Evolutionary conservation across 768 basidiomycete species (phyloP).

Genomic region (Lentinula aciculospora): DNA sequence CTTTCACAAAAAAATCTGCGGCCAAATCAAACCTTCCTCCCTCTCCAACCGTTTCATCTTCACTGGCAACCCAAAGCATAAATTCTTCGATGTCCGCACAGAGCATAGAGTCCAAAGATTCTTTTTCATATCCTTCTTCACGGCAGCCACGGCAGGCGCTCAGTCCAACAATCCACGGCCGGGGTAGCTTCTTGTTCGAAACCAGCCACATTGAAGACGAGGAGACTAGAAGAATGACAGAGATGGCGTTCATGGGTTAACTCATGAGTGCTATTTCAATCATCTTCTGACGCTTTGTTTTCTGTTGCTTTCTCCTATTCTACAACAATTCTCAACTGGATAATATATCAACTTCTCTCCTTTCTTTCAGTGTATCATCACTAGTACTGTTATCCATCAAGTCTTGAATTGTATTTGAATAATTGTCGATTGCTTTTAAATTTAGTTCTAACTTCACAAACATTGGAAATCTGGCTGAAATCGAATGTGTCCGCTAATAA

Average conservation of each 20-base stretch:
- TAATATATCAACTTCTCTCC: no score
- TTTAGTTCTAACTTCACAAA: no score
- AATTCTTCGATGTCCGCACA: background rate
- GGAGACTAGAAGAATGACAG: constrained; percentile 64
- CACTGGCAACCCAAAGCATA: constrained; percentile 6
- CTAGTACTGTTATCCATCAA: no score
- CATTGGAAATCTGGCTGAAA: no score
- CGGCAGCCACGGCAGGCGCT: constrained; percentile 34
- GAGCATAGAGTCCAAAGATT: background rate
- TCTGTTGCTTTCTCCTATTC: background rate
- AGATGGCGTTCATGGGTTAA: constrained; percentile 58
- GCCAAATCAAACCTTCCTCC: constrained; percentile 29
- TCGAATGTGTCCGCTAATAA: no score
- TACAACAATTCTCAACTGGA: no score
- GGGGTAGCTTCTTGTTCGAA: constrained; percentile 50
- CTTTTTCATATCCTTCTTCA: background rate
- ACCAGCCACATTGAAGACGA: constrained; percentile 55
- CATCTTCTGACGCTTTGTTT: background rate
- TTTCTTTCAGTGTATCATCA: no score
- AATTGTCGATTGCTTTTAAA: no score
- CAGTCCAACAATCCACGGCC: constrained; percentile 53
- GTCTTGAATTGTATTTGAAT: no score
- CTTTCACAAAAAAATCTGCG: constrained; percentile 16
- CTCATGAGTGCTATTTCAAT: no score
- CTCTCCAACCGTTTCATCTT: constrained; percentile 24